These are phyloP conservation scores for Monosporascus ibericus DNA, from an alignment of 2,329 filamentous ascomycete genomes.

Conservation along the genomic window DNA sequence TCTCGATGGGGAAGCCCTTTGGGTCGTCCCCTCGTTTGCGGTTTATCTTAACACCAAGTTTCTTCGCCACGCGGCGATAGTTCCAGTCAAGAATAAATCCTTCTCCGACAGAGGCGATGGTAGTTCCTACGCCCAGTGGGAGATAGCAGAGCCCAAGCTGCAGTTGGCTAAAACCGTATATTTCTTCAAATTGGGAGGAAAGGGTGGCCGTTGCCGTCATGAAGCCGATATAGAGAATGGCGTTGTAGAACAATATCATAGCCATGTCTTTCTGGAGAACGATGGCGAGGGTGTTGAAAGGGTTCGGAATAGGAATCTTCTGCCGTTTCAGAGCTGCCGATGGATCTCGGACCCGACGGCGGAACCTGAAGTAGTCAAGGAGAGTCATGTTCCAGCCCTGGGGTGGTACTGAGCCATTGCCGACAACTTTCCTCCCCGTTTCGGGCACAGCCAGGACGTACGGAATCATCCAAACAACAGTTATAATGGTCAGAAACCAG, in stretches of 20 bases:
- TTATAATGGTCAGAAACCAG: slow-evolving; percentile 59
- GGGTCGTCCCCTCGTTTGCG: slow-evolving; percentile 50
- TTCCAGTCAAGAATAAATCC: slow-evolving; percentile 61
- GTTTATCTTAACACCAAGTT: slow-evolving; percentile 55
- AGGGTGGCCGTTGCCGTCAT: slow-evolving; percentile 48
- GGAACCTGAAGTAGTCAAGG: slow-evolving; percentile 39
- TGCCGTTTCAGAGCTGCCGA: slow-evolving; percentile 29
- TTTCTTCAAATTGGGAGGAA: slow-evolving; percentile 43
- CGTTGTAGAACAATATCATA: slow-evolving; percentile 46
- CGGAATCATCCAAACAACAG: slow-evolving; percentile 43
- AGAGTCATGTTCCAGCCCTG: slow-evolving; percentile 53
- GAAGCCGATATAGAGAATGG: slow-evolving; percentile 50
- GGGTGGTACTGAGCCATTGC: slow-evolving; percentile 55
- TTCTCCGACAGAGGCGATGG: slow-evolving; percentile 41
- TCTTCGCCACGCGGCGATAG: slow-evolving; percentile 60
- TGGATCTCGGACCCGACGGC: slow-evolving; percentile 27
- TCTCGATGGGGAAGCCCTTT: slow-evolving; percentile 47
- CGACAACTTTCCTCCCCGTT: slow-evolving; percentile 53
- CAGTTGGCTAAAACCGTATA: slow-evolving; percentile 46
- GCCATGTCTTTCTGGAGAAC: slow-evolving; percentile 53
- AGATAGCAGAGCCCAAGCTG: slow-evolving; percentile 49
- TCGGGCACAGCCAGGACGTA: slow-evolving; percentile 53
- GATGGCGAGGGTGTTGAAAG: slow-evolving; percentile 47
- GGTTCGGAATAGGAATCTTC: slow-evolving; percentile 49
- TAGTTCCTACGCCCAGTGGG: slow-evolving; percentile 47